Conservation (phyloP, 2,329 filamentous ascomycete species). For the Phialocephala subalpina region DNA sequence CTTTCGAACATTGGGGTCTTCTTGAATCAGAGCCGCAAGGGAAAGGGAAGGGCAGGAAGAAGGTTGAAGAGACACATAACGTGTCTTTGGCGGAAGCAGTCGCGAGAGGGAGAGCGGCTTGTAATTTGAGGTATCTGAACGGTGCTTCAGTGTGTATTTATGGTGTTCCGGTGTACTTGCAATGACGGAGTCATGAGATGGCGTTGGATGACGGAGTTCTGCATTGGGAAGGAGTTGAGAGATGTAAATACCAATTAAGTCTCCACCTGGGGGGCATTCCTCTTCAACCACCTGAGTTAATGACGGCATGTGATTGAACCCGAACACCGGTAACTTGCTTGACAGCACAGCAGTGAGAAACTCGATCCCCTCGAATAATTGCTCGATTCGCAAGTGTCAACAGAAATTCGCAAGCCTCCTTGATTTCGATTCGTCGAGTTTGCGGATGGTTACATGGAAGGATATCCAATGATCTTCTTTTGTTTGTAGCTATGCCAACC, state of each 20-base stretch:
- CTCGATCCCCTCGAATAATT: background rate
- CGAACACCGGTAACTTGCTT: too few relatives aligned
- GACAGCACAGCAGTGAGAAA: background rate
- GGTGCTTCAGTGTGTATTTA: slow-evolving; percentile 94
- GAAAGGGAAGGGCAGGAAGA: slow-evolving; percentile 43
- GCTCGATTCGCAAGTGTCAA: background rate
- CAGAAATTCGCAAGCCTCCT: background rate
- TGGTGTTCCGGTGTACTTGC: slow-evolving; percentile 81
- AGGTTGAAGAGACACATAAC: slow-evolving; percentile 43
- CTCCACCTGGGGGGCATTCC: background rate
- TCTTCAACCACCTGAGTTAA: too few relatives aligned
- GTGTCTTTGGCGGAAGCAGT: slow-evolving; percentile 83
- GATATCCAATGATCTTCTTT: background rate
- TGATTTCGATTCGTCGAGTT: background rate
- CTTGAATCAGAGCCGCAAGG: slow-evolving; percentile 44
- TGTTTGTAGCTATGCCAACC: slow-evolving; percentile 6
- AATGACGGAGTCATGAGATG: slow-evolving; percentile 24
- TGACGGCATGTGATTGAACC: too few relatives aligned
- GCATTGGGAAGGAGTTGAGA: background rate
- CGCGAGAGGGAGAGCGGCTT: slow-evolving; percentile 75
- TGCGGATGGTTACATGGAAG: background rate
- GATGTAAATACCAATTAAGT: background rate
- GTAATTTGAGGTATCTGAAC: slow-evolving; percentile 89
- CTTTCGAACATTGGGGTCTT: slow-evolving; percentile 89
- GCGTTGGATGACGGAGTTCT: slow-evolving; percentile 5